These are phyloP conservation scores for Echria macrotheca DNA, from an alignment of 495 filamentous ascomycete genomes.

Conservation along the genomic window DNA sequence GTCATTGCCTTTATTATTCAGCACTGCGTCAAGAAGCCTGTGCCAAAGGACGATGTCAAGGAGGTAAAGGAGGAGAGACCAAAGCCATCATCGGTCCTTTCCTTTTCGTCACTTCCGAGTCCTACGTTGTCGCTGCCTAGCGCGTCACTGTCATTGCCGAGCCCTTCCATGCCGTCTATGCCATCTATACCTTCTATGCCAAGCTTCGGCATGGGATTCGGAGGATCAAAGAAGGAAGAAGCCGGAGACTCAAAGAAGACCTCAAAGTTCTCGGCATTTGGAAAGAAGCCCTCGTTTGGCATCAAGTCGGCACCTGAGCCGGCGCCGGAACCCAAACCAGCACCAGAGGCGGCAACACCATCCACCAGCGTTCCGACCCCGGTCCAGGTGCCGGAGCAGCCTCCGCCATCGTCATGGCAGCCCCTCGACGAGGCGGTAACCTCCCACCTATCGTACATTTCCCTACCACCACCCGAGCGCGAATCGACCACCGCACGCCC, in stretches of 20 bases:
- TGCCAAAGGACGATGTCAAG: background rate
- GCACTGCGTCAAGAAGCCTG: constrained; percentile 7
- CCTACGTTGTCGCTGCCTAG: constrained; percentile 1
- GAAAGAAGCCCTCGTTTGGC: constrained; percentile 15
- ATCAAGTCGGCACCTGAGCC: constrained; percentile 5
- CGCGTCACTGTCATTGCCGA: background rate
- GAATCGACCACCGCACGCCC: background rate
- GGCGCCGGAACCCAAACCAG: background rate
- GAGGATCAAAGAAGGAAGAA: background rate
- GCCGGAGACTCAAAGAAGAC: constrained; percentile 3
- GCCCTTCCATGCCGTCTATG: background rate
- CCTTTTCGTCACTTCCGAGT: constrained; percentile 6
- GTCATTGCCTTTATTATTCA: constrained; percentile 28
- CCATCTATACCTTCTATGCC: too few species aligned
- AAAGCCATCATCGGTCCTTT: background rate
- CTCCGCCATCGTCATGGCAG: constrained; percentile 4
- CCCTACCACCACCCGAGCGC: background rate
- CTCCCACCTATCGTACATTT: constrained; percentile 5
- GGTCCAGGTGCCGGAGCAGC: background rate
- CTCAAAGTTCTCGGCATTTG: constrained; percentile 4
- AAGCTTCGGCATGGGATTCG: background rate
- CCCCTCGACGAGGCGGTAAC: constrained; percentile 5
- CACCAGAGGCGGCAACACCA: background rate
- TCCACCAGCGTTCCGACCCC: background rate
- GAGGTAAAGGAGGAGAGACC: background rate